Conservation (phyloP, 495 filamentous ascomycete genomes). For the Jackrogersella multiformis region DNA sequence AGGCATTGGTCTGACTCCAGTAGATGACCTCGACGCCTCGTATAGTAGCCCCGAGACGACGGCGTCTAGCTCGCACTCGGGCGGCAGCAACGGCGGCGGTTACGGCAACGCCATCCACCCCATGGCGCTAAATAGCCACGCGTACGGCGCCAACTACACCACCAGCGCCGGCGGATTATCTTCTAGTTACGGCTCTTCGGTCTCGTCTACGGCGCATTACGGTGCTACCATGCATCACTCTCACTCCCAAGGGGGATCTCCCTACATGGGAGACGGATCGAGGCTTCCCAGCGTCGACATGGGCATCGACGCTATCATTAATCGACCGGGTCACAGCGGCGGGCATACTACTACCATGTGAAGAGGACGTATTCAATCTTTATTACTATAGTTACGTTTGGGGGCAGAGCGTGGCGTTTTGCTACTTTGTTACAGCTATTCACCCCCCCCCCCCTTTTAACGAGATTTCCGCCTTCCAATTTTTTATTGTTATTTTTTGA, state of each 20-base stretch:
- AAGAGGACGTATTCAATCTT: constrained; percentile 10
- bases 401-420: neutral
- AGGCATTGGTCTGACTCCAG: constrained; percentile 59
- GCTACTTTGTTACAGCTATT: constrained; percentile 6
- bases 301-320: constrained; percentile 65
- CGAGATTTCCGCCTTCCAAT: constrained; percentile 7
- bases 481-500: too few species aligned
- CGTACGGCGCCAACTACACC: constrained; percentile 42
- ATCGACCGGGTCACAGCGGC: constrained; percentile 50
- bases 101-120: constrained; percentile 43
- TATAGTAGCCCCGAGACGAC: constrained; percentile 61
- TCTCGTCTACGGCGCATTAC: constrained; percentile 49
- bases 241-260: constrained; percentile 54
- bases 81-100: constrained; percentile 46
- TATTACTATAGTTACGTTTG: neutral
- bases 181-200: constrained; percentile 47
- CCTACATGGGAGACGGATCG: constrained; percentile 57
- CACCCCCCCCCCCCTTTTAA: neutral
- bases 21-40: constrained; percentile 59
- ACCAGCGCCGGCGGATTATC: constrained; percentile 41
- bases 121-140: constrained; percentile 38
- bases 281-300: constrained; percentile 64
- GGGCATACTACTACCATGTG: constrained; percentile 33
- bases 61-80: constrained; percentile 45
- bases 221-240: constrained; percentile 55